Evolutionary conservation across 768 basidiomycete genomes (phyloP).

Genomic region (Leccinum uliginosum): DNA sequence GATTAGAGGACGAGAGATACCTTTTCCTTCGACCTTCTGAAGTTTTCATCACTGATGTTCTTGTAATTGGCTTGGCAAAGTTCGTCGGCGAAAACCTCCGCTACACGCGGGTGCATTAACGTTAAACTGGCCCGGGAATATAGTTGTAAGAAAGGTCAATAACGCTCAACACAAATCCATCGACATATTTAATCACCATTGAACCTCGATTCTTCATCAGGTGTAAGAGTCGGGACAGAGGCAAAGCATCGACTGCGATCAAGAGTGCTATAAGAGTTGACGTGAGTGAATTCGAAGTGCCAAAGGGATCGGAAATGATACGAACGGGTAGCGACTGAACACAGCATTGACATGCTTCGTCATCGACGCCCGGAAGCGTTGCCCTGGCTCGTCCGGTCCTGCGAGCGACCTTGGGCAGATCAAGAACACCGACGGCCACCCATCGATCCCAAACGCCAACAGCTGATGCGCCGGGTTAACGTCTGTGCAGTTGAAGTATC

Average conservation of each 20-base stretch:
- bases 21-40: constrained; percentile 22
- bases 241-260: constrained; percentile 16
- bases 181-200: constrained; percentile 2
- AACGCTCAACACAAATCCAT: background rate
- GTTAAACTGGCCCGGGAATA: constrained; percentile 17
- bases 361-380: too few species aligned
- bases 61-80: constrained; percentile 14
- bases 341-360: constrained; percentile 26
- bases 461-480: constrained; percentile 92
- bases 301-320: background rate
- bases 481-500: constrained; percentile 83
- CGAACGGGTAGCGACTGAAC: constrained; percentile 21
- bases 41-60: constrained; percentile 14
- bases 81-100: constrained; percentile 17
- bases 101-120: constrained; percentile 15
- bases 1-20: constrained; percentile 17
- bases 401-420: too few species aligned
- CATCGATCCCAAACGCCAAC: too few species aligned
- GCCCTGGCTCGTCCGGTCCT: too few species aligned
- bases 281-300: background rate
- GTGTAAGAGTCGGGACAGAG: constrained; percentile 9
- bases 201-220: constrained; percentile 11
- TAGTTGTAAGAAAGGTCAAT: constrained; percentile 6
- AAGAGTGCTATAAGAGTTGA: constrained; percentile 8
- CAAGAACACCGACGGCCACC: too few species aligned